Conservation (phyloP, 192 early-diverging fungal genomes). For the Oehlia diaphana region DNA sequence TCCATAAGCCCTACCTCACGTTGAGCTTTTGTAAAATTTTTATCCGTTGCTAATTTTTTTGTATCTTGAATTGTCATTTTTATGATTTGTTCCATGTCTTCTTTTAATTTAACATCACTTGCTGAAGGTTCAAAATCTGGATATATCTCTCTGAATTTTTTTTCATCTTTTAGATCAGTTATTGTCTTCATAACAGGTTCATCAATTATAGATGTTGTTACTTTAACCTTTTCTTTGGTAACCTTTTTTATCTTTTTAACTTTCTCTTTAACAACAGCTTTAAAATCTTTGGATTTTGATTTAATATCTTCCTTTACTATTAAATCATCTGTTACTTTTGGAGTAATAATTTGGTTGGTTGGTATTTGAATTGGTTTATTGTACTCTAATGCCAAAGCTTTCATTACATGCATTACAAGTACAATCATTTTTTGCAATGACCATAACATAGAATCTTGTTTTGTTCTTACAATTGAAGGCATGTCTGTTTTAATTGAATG, state of each 20-base stretch:
- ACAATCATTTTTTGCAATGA: too few relatives aligned
- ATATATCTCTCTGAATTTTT: conserved; percentile 5
- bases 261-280: background rate
- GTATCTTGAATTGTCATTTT: conserved; percentile 9
- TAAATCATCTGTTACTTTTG: too few relatives aligned
- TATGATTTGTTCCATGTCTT: conserved; percentile 8
- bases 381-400: background rate
- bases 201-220: background rate
- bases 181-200: background rate
- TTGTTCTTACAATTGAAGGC: background rate
- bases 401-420: background rate
- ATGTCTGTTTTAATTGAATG: background rate
- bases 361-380: background rate
- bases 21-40: conserved; percentile 18
- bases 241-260: background rate
- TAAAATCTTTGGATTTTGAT: background rate
- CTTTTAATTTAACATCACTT: conserved; percentile 5
- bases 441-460: background rate
- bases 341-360: background rate
- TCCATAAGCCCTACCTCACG: background rate
- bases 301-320: background rate
- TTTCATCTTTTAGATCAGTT: background rate
- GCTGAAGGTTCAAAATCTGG: conserved; percentile 13
- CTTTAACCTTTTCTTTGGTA: background rate
- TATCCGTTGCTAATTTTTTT: background rate